phyloP scores from a whole-genome alignment of 2,329 filamentous ascomycete species.

The Fusarium praegraminearum region DNA sequence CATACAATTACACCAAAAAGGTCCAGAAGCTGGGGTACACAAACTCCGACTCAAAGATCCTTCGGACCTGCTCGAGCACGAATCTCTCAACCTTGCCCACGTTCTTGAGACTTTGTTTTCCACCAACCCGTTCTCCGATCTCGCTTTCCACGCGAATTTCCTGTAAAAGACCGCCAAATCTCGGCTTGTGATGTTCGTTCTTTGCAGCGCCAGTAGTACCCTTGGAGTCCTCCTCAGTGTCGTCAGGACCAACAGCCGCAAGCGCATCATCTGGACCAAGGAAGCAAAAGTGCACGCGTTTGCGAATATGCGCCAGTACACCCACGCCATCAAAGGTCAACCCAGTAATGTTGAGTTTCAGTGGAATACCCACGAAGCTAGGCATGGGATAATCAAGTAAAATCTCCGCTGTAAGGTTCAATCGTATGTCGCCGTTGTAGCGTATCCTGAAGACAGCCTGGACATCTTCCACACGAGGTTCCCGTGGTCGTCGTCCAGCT shows the following conservation, averaged over 20 bases:
- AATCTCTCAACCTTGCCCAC: constrained; percentile 99
- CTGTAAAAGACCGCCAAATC: constrained; percentile 82
- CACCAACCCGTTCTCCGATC: constrained; percentile 90
- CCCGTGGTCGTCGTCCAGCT: constrained; percentile 56
- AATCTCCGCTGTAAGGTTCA: constrained; percentile 94
- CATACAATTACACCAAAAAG: constrained; percentile 76
- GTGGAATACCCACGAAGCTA: constrained; percentile 94
- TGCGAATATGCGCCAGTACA: constrained; percentile 90
- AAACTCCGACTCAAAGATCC: constrained; percentile 98
- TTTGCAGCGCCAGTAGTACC: constrained; percentile 31
- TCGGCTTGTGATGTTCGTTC: constrained; percentile 48
- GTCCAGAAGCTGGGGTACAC: constrained; percentile 99
- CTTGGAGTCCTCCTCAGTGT: constrained; percentile 43
- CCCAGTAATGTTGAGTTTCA: constrained; percentile 95
- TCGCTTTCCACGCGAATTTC: constrained; percentile 98
- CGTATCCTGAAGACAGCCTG: constrained; percentile 92
- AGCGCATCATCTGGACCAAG: constrained; percentile 91
- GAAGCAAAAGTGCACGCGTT: constrained; percentile 93
- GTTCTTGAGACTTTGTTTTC: constrained; percentile 96
- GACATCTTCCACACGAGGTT: constrained; percentile 85
- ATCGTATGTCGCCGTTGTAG: constrained; percentile 87
- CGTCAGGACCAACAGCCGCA: constrained; percentile 71
- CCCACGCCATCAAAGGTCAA: constrained; percentile 95
- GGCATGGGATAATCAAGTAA: constrained; percentile 98
- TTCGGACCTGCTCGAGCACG: constrained; percentile 92